phyloP scores from a whole-genome alignment of 2,329 filamentous ascomycete genomes.

The Ceratocystis diversiconidia region DNA sequence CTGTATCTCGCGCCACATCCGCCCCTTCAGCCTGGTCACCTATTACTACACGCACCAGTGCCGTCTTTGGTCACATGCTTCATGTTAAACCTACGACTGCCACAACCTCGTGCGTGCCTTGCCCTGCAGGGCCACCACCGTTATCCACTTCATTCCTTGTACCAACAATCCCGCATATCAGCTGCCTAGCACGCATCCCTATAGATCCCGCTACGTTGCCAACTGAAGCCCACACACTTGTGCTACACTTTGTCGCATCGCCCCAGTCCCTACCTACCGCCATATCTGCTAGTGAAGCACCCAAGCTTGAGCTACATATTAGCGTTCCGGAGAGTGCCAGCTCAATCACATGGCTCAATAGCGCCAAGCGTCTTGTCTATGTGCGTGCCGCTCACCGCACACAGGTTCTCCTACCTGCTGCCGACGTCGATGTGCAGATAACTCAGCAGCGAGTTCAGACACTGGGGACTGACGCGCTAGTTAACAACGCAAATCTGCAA shows the following conservation, averaged over 20 bases:
- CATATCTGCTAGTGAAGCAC: conserved; percentile 9
- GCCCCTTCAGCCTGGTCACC: conserved; percentile 14
- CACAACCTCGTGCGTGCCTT: neutral
- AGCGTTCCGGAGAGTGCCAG: conserved; percentile 15
- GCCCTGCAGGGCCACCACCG: neutral
- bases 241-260: conserved; percentile 13
- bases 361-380: conserved; percentile 26
- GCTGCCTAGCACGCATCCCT: conserved; percentile 29
- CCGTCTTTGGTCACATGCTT: conserved; percentile 40
- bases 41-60: conserved; percentile 24
- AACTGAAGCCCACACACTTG: conserved; percentile 5
- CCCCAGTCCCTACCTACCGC: conserved; percentile 15
- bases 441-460: conserved; percentile 24
- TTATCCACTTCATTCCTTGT: conserved; percentile 26
- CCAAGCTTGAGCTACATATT: conserved; percentile 20
- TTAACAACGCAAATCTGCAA: conserved; percentile 22
- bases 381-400: conserved; percentile 27
- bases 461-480: conserved; percentile 3
- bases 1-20: neutral
- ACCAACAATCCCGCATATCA: conserved; percentile 35
- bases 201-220: conserved; percentile 20
- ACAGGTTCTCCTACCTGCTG: conserved; percentile 30
- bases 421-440: conserved; percentile 31
- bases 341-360: conserved; percentile 20
- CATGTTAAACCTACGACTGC: conserved; percentile 23